Base-by-base conservation (phyloP, 208 protist genomes). In the Leptomonas seymouri region DNA sequence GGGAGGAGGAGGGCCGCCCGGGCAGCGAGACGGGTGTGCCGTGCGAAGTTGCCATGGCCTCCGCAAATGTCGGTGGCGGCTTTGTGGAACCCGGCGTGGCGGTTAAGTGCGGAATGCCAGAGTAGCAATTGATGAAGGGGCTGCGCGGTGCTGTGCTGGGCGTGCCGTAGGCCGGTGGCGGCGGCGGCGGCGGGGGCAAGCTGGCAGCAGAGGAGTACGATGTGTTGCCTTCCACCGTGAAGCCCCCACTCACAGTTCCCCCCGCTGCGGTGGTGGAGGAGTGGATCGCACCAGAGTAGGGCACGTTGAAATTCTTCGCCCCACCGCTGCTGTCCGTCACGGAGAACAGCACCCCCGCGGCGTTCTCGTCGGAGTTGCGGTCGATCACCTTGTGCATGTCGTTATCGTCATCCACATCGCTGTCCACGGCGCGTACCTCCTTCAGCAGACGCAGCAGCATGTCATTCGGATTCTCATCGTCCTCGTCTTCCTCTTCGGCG, bases 11-110 rank as follows among this genome's bases (percentile, higher is more conserved):
- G 30, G n/a, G 70, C 14, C 20, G 57, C 39, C 57, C 58, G 20
- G 46, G 15, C 39, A 76, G 41, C 3, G 71, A 76, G 48, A 63
- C 71, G 23, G 71, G 71, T 7, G 71, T 76, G 57, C 71, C 71
- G 63, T 76, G 71, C 21, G 71, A 51, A 15, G 55, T 78, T 16
- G 88, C 81, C 45, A 90, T 81, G 34, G 86, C 85, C 74, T 92
- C 89, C 5, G 81, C 82, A 53, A 94, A 94, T 45, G 84, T 86
- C 62, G 85, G 85, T 21, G 86, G 82, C 61, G 66, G 74, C 57
- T 85, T 85, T 36, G 34, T 57, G 5, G 64, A 55, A 0, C 39
- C 49, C 7, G 74, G 67, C 16, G 71, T 71, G 36, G 39, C 28
- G 31, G 68, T 46, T 18, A 67, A 25, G 56, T 81, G 54, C 20